phyloP scores from a whole-genome alignment of 768 basidiomycete genomes.

The Suillus paluster region DNA sequence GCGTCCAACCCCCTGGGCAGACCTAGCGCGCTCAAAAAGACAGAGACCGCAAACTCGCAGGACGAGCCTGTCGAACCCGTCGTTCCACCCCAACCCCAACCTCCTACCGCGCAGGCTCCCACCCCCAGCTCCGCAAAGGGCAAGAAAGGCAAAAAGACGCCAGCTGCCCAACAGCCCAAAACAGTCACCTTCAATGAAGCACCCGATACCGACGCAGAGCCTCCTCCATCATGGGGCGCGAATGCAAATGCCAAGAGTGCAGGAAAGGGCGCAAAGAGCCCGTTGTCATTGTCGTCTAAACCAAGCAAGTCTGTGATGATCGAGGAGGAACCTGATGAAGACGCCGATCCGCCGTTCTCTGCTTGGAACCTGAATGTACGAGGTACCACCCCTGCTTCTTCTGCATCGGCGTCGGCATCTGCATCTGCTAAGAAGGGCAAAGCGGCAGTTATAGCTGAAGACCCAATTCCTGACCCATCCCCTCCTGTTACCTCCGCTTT shows the following conservation, averaged over 20 bases:
- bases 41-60: conserved; percentile 3
- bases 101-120: conserved; percentile 8
- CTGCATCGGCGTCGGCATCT: no score
- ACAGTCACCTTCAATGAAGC: conserved; percentile 23
- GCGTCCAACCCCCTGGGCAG: conserved; percentile 13
- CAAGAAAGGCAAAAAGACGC: conserved; percentile 32
- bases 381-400: neutral
- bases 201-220: conserved; percentile 25
- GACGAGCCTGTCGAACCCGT: conserved; percentile 4
- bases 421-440: conserved; percentile 16
- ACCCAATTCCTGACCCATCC: conserved; percentile 17
- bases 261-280: conserved; percentile 16
- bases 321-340: conserved; percentile 29
- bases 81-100: neutral
- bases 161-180: conserved; percentile 16
- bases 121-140: conserved; percentile 16
- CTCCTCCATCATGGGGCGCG: conserved; percentile 27
- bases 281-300: conserved; percentile 20
- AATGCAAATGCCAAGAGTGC: no score
- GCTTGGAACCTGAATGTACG: neutral
- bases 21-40: conserved; percentile 4
- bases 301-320: conserved; percentile 32
- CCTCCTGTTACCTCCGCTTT: conserved; percentile 9
- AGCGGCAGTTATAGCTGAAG: conserved; percentile 11
- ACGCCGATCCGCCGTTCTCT: conserved; percentile 23